Conservation (phyloP, 805 yeast genomes). For the Tetrapisispora nanseiensis region DNA sequence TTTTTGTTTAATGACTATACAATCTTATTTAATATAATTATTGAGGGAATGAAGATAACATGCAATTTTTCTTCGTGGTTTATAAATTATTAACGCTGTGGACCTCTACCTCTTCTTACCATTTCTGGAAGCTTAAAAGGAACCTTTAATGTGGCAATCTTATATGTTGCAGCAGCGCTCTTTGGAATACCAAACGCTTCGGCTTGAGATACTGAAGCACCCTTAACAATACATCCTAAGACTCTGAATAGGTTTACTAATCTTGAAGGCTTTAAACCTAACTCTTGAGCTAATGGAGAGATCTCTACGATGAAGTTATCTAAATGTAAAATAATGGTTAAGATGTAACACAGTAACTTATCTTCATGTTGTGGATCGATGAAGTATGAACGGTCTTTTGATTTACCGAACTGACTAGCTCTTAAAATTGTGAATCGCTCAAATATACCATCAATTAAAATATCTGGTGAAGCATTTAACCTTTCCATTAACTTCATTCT, state of each 20-base stretch:
- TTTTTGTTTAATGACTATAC: constrained; percentile 19
- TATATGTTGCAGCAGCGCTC: constrained; percentile 50
- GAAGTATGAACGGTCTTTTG: constrained; percentile 65
- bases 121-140: constrained; percentile 86
- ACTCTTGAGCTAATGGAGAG: constrained; percentile 74
- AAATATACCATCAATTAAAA: constrained; percentile 60
- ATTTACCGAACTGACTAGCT: constrained; percentile 57
- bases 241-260: constrained; percentile 61
- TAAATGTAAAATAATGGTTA: constrained; percentile 64
- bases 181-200: constrained; percentile 62
- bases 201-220: constrained; percentile 63
- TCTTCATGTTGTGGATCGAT: constrained; percentile 87
- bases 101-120: constrained; percentile 51
- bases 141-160: constrained; percentile 73
- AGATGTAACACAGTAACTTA: constrained; percentile 68
- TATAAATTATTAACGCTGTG: constrained; percentile 6
- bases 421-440: constrained; percentile 59
- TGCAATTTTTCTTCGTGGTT: neutral
- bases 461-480: constrained; percentile 63
- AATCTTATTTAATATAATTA: constrained; percentile 2
- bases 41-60: neutral
- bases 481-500: constrained; percentile 49
- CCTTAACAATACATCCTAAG: constrained; percentile 71
- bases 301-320: constrained; percentile 68
- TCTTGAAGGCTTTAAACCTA: constrained; percentile 69